A percentile compares a stretch with the other conserved stretches of the same genome.
Conservation (phyloP, 345 rosid species). For the Turritis glabra region DNA sequence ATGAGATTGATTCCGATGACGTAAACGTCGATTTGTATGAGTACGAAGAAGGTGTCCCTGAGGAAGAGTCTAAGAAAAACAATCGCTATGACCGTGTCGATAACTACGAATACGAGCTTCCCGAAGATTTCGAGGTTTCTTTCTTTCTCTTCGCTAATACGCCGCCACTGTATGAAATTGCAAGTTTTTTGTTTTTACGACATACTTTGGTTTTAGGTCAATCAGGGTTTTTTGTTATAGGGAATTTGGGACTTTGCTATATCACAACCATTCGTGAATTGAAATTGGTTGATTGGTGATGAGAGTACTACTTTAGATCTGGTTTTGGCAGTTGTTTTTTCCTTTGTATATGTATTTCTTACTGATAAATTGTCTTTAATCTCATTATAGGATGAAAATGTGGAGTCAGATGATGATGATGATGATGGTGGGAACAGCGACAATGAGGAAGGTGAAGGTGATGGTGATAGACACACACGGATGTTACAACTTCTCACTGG, state of each 20-base stretch:
- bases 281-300: neutral
- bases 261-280: neutral
- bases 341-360: neutral
- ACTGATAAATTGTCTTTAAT: neutral
- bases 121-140: slow-evolving; percentile 65
- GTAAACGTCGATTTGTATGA: slow-evolving; percentile 64
- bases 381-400: slow-evolving; percentile 67
- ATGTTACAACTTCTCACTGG: slow-evolving; percentile 87
- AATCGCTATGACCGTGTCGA: slow-evolving; percentile 71
- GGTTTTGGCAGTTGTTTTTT: neutral
- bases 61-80: slow-evolving; percentile 79
- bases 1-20: slow-evolving; percentile 55
- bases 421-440: slow-evolving; percentile 33
- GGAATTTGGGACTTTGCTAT: neutral
- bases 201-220: neutral
- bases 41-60: slow-evolving; percentile 76
- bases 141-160: neutral
- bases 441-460: slow-evolving; percentile 46
- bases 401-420: slow-evolving; percentile 55
- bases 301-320: neutral
- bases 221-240: neutral
- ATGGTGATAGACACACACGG: slow-evolving; percentile 62
- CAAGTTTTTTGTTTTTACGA: no score
- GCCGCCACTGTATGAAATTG: slow-evolving; percentile 9
- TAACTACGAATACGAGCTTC: slow-evolving; percentile 71